Percentiles rank a stretch among this genome's conserved stretches.
phyloP scores from a whole-genome alignment of 73 alveolate genomes.

The Paramecium primaurelia region DNA sequence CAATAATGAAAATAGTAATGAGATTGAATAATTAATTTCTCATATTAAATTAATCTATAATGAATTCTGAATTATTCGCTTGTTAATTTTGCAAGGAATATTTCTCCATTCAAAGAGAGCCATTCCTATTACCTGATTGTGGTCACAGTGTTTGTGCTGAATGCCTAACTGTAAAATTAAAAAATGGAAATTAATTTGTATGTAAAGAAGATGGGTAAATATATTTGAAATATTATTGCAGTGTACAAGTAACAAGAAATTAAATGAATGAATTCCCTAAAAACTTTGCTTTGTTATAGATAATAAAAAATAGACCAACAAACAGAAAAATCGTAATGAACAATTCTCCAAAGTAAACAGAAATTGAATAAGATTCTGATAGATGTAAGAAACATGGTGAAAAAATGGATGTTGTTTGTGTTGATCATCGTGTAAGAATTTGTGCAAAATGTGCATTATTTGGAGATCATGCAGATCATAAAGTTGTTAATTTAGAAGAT shows the following conservation, averaged over 20 bases:
- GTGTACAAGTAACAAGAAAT: neutral
- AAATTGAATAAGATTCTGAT: neutral
- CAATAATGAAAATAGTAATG: neutral
- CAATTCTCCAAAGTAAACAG: neutral
- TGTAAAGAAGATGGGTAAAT: conserved; percentile 40
- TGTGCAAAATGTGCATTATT: conserved; percentile 89
- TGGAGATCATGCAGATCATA: conserved; percentile 84
- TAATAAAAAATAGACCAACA: neutral
- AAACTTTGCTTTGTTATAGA: neutral
- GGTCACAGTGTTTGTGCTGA: conserved; percentile 59
- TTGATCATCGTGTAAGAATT: conserved; percentile 78
- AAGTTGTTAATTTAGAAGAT: conserved; percentile 76
- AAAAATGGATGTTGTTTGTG: conserved; percentile 79
- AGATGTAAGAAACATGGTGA: conserved; percentile 54
- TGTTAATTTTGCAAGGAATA: conserved; percentile 33
- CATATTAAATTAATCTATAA: neutral
- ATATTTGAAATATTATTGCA: neutral
- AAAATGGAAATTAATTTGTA: neutral
- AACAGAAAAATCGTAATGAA: neutral
- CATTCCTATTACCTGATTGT: conserved; percentile 62
- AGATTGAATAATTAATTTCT: neutral
- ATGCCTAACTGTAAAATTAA: conserved; percentile 31
- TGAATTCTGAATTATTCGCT: conserved; percentile 36
- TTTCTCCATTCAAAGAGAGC: conserved; percentile 20
- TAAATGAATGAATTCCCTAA: neutral